phyloP scores from a whole-genome alignment of 129 eudicot genomes.

The Pseudognaphalium luteoalbum region DNA sequence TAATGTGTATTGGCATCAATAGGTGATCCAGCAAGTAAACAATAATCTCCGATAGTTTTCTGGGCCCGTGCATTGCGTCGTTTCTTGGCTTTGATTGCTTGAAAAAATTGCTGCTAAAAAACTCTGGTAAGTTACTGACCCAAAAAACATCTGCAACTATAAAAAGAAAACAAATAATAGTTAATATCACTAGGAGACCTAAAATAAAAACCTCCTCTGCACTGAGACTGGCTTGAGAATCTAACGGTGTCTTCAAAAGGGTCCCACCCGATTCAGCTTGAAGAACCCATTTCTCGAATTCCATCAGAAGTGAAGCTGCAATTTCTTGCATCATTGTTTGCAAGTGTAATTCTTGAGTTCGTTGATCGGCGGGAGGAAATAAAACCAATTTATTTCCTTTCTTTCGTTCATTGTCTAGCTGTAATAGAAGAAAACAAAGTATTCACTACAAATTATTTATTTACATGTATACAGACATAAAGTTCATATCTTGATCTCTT shows the following conservation, averaged over 20 bases:
- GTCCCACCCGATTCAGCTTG: slow-evolving; percentile 86
- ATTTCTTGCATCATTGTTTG: slow-evolving; percentile 97
- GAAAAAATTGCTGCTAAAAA: slow-evolving; percentile 40
- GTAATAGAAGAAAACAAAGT: slow-evolving; percentile 32
- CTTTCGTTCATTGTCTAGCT: slow-evolving; percentile 72
- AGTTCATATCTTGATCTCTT: too few species aligned
- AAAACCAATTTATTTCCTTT: slow-evolving; percentile 62
- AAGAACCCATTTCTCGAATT: slow-evolving; percentile 89
- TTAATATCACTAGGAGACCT: slow-evolving; percentile 69
- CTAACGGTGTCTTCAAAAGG: slow-evolving; percentile 94
- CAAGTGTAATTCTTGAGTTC: slow-evolving; percentile 84
- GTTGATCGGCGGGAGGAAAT: slow-evolving; percentile 93
- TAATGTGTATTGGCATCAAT: slow-evolving; percentile 91
- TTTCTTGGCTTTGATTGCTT: slow-evolving; percentile 89
- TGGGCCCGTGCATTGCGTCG: slow-evolving; percentile 92
- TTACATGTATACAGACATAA: too few species aligned
- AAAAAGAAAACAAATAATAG: slow-evolving; percentile 16
- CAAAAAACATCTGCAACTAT: neutral
- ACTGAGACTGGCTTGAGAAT: slow-evolving; percentile 98
- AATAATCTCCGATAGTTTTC: slow-evolving; percentile 91
- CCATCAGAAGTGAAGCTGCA: slow-evolving; percentile 96
- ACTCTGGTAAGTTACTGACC: slow-evolving; percentile 23
- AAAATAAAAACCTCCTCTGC: slow-evolving; percentile 99
- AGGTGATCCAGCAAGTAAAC: slow-evolving; percentile 95
- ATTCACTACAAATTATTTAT: too few species aligned